Conservation (phyloP, 495 filamentous ascomycete species). For the Venustampulla echinocandica region DNA sequence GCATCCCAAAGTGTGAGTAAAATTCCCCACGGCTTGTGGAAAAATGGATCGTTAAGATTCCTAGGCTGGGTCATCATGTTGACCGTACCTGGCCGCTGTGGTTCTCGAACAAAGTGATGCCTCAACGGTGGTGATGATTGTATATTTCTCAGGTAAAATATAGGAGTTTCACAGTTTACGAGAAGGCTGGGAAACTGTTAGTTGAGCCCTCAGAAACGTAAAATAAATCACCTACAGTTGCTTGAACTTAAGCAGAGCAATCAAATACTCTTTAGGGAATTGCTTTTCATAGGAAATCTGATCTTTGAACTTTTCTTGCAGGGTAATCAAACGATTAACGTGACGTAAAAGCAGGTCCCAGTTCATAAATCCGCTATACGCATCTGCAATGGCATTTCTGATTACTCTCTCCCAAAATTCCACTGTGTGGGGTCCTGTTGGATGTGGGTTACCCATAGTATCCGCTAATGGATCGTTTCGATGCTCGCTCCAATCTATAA, state of each 20-base stretch:
- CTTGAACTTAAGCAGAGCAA: constrained; percentile 28
- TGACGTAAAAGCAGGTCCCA: constrained; percentile 25
- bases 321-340: constrained; percentile 18
- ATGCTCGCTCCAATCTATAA: constrained; percentile 35
- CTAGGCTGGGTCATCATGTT: background rate
- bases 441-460: constrained; percentile 23
- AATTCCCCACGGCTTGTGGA: background rate
- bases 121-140: background rate
- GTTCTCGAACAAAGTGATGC: background rate
- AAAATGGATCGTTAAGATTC: background rate
- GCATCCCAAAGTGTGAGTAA: constrained; percentile 4
- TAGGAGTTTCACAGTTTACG: constrained; percentile 21
- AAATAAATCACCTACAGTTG: background rate
- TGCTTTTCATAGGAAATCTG: constrained; percentile 23
- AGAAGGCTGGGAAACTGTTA: constrained; percentile 8
- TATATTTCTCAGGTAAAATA: constrained; percentile 5
- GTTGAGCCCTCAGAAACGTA: background rate
- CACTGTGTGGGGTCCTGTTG: constrained; percentile 8
- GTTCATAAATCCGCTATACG: constrained; percentile 21
- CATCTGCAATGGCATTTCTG: constrained; percentile 19
- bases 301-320: constrained; percentile 24
- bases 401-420: constrained; percentile 27
- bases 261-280: constrained; percentile 28
- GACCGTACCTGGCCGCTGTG: background rate
- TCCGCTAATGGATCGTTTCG: constrained; percentile 30